A percentile compares a stretch with the other conserved stretches of the same genome.
These are phyloP conservation scores for Aspergillus melleus DNA, from an alignment of 2,329 filamentous ascomycete species.

Conservation along the genomic window DNA sequence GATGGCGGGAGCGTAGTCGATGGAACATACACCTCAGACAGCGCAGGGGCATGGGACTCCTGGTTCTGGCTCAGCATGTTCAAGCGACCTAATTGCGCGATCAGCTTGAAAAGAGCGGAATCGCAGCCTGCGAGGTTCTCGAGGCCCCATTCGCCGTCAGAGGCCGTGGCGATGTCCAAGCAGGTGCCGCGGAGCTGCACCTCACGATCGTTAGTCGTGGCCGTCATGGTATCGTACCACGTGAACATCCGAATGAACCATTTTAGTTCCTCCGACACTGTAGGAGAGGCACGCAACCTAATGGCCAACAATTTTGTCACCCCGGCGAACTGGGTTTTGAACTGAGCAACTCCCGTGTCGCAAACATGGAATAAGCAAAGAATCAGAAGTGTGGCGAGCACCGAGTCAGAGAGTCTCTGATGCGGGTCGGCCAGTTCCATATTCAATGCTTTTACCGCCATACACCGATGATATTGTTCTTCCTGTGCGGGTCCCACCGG, in stretches of 20 bases:
- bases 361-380: slow-evolving; percentile 92
- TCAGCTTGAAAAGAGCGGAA: slow-evolving; percentile 78
- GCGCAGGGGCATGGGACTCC: slow-evolving; percentile 27
- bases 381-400: slow-evolving; percentile 81
- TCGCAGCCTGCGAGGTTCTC: slow-evolving; percentile 91
- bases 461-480: slow-evolving; percentile 80
- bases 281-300: slow-evolving; percentile 62
- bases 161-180: slow-evolving; percentile 63
- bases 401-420: slow-evolving; percentile 78
- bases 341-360: slow-evolving; percentile 88
- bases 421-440: slow-evolving; percentile 75
- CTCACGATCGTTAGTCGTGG: slow-evolving; percentile 88
- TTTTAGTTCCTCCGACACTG: slow-evolving; percentile 63
- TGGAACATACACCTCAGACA: slow-evolving; percentile 15
- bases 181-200: slow-evolving; percentile 69
- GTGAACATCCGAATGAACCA: slow-evolving; percentile 95
- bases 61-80: slow-evolving; percentile 77
- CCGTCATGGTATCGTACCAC: slow-evolving; percentile 91
- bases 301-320: slow-evolving; percentile 86
- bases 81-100: slow-evolving; percentile 78
- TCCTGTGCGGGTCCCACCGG: slow-evolving; percentile 66
- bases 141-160: slow-evolving; percentile 68
- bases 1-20: slow-evolving; percentile 34
- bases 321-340: slow-evolving; percentile 88
- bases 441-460: slow-evolving; percentile 81